Evolutionary conservation across 257 asterid genomes (phyloP).

Genomic region (Lithospermum erythrorhizon): DNA sequence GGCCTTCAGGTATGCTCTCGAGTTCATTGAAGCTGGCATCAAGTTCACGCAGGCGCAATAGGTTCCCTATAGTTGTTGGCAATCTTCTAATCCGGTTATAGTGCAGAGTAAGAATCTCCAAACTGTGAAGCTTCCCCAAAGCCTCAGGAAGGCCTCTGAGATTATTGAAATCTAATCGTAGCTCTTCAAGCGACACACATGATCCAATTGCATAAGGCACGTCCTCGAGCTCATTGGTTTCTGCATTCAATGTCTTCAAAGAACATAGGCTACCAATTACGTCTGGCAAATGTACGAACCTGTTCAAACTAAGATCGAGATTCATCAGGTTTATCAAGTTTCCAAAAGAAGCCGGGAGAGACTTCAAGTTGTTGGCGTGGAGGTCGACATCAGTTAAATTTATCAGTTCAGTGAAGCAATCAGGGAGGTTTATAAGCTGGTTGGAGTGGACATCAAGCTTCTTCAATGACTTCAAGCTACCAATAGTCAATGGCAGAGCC

Average conservation of each 20-base stretch:
- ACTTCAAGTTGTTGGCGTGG: constrained; percentile 49
- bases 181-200: constrained; percentile 52
- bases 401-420: constrained; percentile 52
- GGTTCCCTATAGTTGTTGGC: constrained; percentile 58
- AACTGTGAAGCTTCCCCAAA: constrained; percentile 38
- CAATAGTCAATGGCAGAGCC: constrained; percentile 68
- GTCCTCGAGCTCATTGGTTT: constrained; percentile 64
- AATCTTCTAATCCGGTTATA: constrained; percentile 48
- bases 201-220: constrained; percentile 60
- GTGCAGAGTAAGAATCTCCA: constrained; percentile 69
- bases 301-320: constrained; percentile 66
- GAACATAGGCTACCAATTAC: constrained; percentile 41
- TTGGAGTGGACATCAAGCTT: constrained; percentile 56
- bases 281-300: constrained; percentile 45
- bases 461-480: constrained; percentile 35
- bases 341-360: constrained; percentile 64
- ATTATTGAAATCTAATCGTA: constrained; percentile 66
- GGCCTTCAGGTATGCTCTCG: constrained; percentile 54
- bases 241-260: constrained; percentile 43
- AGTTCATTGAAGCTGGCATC: constrained; percentile 82
- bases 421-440: constrained; percentile 79
- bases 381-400: constrained; percentile 51
- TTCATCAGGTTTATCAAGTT: constrained; percentile 35
- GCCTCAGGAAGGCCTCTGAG: constrained; percentile 72
- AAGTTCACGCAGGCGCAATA: constrained; percentile 43